phyloP scores from a whole-genome alignment of 148 eudicot species.

The Rhododendron ovatum region DNA sequence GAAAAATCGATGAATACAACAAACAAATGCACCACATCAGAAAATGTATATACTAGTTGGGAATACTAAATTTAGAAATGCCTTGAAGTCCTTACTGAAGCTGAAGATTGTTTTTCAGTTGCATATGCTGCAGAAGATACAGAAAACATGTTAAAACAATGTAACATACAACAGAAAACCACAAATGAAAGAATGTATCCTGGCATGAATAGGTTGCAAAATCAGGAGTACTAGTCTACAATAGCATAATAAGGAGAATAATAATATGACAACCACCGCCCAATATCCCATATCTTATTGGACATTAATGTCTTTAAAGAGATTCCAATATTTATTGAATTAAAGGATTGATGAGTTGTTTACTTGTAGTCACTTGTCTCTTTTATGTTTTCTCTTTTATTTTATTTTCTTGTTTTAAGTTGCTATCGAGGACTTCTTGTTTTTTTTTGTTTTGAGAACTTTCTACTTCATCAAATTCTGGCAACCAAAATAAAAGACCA shows the following conservation, averaged over 20 bases:
- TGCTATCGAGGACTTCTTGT: not conserved
- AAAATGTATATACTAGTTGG: not conserved
- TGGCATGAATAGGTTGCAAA: not conserved
- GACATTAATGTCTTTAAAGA: not conserved
- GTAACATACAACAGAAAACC: not conserved
- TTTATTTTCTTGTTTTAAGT: not conserved
- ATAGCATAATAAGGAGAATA: not conserved
- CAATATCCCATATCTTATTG: not conserved
- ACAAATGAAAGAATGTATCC: not conserved
- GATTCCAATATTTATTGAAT: not conserved
- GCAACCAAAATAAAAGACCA: not conserved
- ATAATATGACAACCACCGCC: not conserved
- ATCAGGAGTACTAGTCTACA: not conserved
- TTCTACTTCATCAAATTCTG: not conserved
- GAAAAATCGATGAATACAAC: not conserved
- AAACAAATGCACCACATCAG: not conserved
- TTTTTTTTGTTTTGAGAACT: not conserved
- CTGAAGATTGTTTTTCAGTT: slow-evolving; percentile 38
- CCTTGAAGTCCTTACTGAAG: slow-evolving; percentile 39
- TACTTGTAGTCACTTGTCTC: not conserved
- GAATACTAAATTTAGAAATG: not conserved
- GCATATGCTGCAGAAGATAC: slow-evolving; percentile 44
- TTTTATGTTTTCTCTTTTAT: too few relatives aligned
- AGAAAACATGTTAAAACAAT: not conserved
- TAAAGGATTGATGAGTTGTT: not conserved